These are phyloP conservation scores for Pseudocercospora ulei DNA, from an alignment of 2,329 filamentous ascomycete genomes.

Conservation along the genomic window DNA sequence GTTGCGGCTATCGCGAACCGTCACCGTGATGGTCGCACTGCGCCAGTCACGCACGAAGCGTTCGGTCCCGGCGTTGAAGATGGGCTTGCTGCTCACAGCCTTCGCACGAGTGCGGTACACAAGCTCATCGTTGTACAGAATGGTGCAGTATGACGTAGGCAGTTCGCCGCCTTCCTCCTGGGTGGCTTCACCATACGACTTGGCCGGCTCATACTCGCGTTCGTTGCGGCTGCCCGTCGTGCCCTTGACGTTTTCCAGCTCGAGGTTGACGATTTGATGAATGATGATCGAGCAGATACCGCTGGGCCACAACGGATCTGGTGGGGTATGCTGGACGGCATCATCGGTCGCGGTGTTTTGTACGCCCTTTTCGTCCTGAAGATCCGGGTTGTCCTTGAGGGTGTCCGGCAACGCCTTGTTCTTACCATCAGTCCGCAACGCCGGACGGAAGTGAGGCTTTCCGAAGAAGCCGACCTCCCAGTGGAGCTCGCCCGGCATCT, in stretches of 20 bases:
- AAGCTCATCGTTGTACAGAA: conserved; percentile 78
- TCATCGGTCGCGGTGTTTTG: conserved; percentile 67
- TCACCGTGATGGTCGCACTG: conserved; percentile 72
- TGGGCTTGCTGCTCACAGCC: conserved; percentile 85
- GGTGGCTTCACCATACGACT: conserved; percentile 70
- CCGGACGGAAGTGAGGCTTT: conserved; percentile 77
- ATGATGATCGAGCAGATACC: conserved; percentile 78
- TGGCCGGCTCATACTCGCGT: conserved; percentile 79
- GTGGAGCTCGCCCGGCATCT: conserved; percentile 86
- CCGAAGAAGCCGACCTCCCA: conserved; percentile 96
- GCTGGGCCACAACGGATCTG: conserved; percentile 91
- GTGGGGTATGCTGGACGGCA: conserved; percentile 78
- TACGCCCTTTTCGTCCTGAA: conserved; percentile 80
- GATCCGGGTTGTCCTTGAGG: conserved; percentile 61
- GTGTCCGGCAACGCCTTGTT: conserved; percentile 65
- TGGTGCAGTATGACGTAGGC: conserved; percentile 88
- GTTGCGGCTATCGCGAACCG: conserved; percentile 79
- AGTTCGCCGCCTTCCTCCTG: conserved; percentile 72
- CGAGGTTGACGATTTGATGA: conserved; percentile 90
- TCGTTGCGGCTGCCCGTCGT: conserved; percentile 72
- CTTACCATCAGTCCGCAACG: conserved; percentile 77
- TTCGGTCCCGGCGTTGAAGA: conserved; percentile 94
- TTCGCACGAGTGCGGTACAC: conserved; percentile 92
- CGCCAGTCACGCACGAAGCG: conserved; percentile 89
- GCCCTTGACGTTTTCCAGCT: conserved; percentile 83